Conservation (phyloP, 2,329 filamentous ascomycete species). For the Aspergillus sp. region DNA sequence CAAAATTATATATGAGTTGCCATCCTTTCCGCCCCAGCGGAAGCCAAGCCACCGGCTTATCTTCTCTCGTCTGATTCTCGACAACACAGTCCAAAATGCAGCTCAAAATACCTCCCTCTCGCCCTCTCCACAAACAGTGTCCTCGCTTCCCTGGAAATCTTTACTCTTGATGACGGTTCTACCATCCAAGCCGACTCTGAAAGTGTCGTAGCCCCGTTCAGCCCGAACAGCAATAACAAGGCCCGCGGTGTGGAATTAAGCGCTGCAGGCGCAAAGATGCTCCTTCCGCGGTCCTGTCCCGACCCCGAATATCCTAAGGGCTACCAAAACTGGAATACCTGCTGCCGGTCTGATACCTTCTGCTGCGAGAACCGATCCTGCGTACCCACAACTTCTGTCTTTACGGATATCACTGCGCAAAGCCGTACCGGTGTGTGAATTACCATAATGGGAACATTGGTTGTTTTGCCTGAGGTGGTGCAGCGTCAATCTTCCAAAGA, state of each 20-base stretch:
- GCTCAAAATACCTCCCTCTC: background rate
- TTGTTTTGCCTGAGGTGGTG: background rate
- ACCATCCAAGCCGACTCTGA: background rate
- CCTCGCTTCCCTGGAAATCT: background rate
- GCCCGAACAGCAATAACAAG: background rate
- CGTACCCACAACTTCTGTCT: constrained; percentile 2
- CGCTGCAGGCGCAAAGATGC: background rate
- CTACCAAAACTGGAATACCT: background rate
- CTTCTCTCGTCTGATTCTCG: too few species aligned
- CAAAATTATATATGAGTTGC: too few species aligned
- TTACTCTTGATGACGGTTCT: background rate
- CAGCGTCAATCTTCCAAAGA: too few species aligned
- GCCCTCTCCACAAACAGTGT: background rate
- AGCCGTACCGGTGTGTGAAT: background rate
- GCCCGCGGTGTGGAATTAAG: background rate
- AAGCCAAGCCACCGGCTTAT: too few species aligned
- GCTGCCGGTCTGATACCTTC: background rate
- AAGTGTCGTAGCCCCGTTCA: background rate
- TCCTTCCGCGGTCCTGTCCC: background rate
- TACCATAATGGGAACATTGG: constrained; percentile 3
- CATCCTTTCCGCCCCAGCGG: too few species aligned
- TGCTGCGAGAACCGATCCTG: constrained; percentile 1
- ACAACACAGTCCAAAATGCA: background rate
- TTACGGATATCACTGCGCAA: background rate
- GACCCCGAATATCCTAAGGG: background rate